Percentiles rank a stretch among this genome's conserved stretches.
phyloP scores from a whole-genome alignment of 768 basidiomycete species.

The Mrakia blollopis region DNA sequence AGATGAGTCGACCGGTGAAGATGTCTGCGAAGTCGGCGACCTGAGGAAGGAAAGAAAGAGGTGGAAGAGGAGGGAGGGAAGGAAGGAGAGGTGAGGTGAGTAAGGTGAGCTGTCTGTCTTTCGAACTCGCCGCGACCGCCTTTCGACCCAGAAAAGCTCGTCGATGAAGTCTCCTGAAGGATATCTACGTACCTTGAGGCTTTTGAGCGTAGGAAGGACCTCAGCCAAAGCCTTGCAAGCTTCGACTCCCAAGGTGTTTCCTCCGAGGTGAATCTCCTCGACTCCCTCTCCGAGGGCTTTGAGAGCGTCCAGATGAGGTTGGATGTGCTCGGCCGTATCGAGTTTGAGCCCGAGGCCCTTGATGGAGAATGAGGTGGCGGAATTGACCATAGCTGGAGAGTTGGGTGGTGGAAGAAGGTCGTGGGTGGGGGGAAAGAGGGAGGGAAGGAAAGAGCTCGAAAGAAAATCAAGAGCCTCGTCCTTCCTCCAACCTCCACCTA shows the following conservation, averaged over 20 bases:
- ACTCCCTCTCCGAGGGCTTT: constrained; percentile 49
- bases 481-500: background rate
- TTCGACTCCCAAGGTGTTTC: constrained; percentile 89
- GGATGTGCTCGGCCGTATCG: constrained; percentile 66
- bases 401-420: background rate
- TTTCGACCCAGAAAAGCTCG: background rate
- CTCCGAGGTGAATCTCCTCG: constrained; percentile 87
- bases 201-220: constrained; percentile 62
- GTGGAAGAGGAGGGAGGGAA: background rate
- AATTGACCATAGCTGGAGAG: background rate
- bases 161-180: background rate
- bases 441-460: background rate
- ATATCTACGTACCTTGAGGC: constrained; percentile 59
- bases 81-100: background rate
- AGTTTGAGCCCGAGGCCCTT: constrained; percentile 74
- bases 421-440: background rate
- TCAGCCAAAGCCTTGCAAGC: constrained; percentile 79
- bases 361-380: constrained; percentile 48
- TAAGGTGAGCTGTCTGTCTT: background rate
- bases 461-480: background rate
- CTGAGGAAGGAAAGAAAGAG: constrained; percentile 47
- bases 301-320: constrained; percentile 58
- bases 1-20: constrained; percentile 93
- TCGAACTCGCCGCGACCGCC: background rate
- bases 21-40: constrained; percentile 94